A percentile compares a stretch with the other conserved stretches of the same genome.
phyloP scores from a whole-genome alignment of 306 rosid species.

The Dalbergia cultrata region DNA sequence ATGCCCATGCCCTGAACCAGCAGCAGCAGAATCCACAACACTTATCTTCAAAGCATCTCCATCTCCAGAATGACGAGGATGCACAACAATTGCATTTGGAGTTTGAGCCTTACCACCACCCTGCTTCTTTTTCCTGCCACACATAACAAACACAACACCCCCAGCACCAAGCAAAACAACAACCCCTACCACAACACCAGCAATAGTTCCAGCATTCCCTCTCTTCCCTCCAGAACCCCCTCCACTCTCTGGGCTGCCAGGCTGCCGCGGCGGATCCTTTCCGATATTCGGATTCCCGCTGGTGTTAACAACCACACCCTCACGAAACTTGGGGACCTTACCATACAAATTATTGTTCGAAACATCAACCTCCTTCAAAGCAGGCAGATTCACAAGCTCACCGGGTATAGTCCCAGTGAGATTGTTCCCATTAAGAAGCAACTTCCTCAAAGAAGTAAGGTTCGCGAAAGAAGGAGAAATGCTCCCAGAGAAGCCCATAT shows the following conservation, averaged over 20 bases:
- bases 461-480: conserved; percentile 70
- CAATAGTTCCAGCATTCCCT: conserved; percentile 47
- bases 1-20: background rate
- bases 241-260: background rate
- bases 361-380: conserved; percentile 62
- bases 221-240: conserved; percentile 45
- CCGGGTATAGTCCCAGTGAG: conserved; percentile 71
- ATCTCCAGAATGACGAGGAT: conserved; percentile 75
- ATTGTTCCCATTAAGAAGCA: conserved; percentile 62
- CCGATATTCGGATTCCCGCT: conserved; percentile 74
- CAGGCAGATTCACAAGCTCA: conserved; percentile 61
- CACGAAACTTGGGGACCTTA: conserved; percentile 59
- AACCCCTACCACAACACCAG: conserved; percentile 61
- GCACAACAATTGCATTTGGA: conserved; percentile 62
- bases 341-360: conserved; percentile 71
- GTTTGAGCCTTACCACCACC: conserved; percentile 52
- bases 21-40: conserved; percentile 38
- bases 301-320: conserved; percentile 51
- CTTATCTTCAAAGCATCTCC: conserved; percentile 64
- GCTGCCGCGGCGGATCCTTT: conserved; percentile 42
- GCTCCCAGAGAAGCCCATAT: conserved; percentile 62
- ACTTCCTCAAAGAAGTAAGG: conserved; percentile 54
- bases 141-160: conserved; percentile 42
- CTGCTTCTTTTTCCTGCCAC: conserved; percentile 48
- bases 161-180: conserved; percentile 48